Percentiles rank a stretch among this genome's conserved stretches.
These are phyloP conservation scores for Graphilbum fragrans DNA, from an alignment of 2,329 filamentous ascomycete genomes.

Conservation along the genomic window DNA sequence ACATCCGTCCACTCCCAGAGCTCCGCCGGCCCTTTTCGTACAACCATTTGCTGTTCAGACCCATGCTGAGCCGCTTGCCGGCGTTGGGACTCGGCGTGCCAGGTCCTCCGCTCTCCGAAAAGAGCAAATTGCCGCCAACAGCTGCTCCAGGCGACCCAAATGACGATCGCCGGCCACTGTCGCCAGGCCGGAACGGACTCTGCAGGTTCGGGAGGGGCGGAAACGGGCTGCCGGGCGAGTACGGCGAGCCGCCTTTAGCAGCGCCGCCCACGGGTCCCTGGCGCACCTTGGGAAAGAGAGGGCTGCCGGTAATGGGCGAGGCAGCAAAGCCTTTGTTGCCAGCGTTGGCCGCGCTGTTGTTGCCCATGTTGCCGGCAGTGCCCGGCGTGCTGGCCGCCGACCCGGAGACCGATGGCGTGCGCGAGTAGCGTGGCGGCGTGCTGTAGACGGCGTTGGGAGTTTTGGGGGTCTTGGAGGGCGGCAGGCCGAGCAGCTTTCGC, in stretches of 20 bases:
- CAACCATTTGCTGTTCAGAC: constrained; percentile 86
- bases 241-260: constrained; percentile 3
- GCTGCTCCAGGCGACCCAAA: constrained; percentile 42
- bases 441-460: constrained; percentile 63
- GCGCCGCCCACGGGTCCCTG: constrained; percentile 30
- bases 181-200: constrained; percentile 18
- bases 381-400: constrained; percentile 36
- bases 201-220: background rate
- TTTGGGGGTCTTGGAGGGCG: constrained; percentile 48
- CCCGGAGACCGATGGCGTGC: constrained; percentile 54
- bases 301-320: constrained; percentile 38
- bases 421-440: constrained; percentile 77
- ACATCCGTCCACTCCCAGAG: constrained; percentile 22
- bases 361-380: constrained; percentile 15
- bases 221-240: constrained; percentile 5
- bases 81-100: constrained; percentile 56
- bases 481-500: constrained; percentile 70
- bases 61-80: constrained; percentile 60
- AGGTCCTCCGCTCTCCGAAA: constrained; percentile 34
- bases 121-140: constrained; percentile 23
- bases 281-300: constrained; percentile 51
- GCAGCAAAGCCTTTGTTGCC: constrained; percentile 16
- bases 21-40: constrained; percentile 68
- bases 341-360: constrained; percentile 14
- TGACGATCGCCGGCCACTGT: constrained; percentile 45